Evolutionary conservation across 306 rosid species (phyloP).

Genomic region (cucumber (Cucumis sativus)): DNA sequence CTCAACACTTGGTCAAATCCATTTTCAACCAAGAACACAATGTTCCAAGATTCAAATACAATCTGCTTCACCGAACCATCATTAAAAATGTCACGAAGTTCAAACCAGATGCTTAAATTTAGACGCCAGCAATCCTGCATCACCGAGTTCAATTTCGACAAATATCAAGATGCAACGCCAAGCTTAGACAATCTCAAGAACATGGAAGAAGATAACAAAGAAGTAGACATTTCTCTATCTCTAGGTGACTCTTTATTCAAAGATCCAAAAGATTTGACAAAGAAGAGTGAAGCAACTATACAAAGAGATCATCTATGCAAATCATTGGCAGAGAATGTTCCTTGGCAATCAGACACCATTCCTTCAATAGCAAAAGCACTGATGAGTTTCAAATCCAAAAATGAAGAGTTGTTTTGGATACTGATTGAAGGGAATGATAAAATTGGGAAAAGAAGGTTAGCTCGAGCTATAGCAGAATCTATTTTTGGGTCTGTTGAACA

Average conservation of each 20-base stretch:
- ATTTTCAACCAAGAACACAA: slow-evolving; percentile 29
- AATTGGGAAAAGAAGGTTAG: slow-evolving; percentile 63
- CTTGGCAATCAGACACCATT: slow-evolving; percentile 79
- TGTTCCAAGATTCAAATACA: slow-evolving; percentile 44
- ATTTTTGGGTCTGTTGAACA: slow-evolving; percentile 50
- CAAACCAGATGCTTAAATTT: slow-evolving; percentile 41
- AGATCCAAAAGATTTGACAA: slow-evolving; percentile 28
- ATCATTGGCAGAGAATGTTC: slow-evolving; percentile 75
- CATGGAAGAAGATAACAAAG: slow-evolving; percentile 38
- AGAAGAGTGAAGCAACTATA: slow-evolving; percentile 27
- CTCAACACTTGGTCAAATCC: slow-evolving; percentile 26
- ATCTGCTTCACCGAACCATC: slow-evolving; percentile 44
- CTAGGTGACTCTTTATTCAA: slow-evolving; percentile 56
- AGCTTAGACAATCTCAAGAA: slow-evolving; percentile 39
- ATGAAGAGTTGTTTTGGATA: slow-evolving; percentile 44
- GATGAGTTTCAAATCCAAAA: slow-evolving; percentile 32
- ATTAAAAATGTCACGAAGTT: slow-evolving; percentile 17
- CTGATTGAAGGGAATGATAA: slow-evolving; percentile 63
- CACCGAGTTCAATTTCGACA: slow-evolving; percentile 67
- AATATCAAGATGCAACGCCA: slow-evolving; percentile 26
- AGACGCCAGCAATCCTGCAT: slow-evolving; percentile 68
- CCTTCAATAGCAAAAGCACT: slow-evolving; percentile 61
- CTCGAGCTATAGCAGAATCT: slow-evolving; percentile 59
- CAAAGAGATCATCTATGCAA: slow-evolving; percentile 44
- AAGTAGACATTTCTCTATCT: slow-evolving; percentile 66